Evolutionary conservation across 495 filamentous ascomycete species (phyloP), one percentile per base, ranked within the genome.

Genomic region (Penicillium roqueforti): DNA sequence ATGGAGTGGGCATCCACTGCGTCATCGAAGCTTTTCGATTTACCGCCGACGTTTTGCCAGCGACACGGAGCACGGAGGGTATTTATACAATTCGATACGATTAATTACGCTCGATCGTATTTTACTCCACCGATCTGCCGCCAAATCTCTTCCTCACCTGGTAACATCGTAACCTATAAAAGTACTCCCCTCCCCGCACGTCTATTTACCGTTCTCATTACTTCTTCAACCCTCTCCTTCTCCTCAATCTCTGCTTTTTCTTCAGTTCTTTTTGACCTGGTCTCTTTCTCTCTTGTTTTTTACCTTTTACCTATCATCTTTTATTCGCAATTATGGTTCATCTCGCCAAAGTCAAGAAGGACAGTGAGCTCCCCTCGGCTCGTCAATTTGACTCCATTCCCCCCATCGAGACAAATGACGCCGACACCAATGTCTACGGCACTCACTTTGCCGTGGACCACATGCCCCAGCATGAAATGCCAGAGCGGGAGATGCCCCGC

Each of bases 401-500:
- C 3, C 28, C 50, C 2, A 14, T 31, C 3, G 75, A 77, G 45
- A 77, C 79, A 47, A 76, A 81, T 59, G 76, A 77, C 57, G 85
- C 83, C 75, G 86, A 81, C 29, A 82, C 83, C 29, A 88, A 84
- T 59, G 89, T 96, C 57, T 96, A 96, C 63, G 91, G 91, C 62
- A 88, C 85, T 43, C 80, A 76, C 28, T 96, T 88, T 67, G 91
- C 91, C 11, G 83, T 84, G 28, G 69, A 84, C 58, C 87, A 91
- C 68, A 79, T 96, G 46, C 88, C 89, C 34, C 82, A 80, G 61
- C 79, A 86, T 65, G 86, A 89, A 68, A 95, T 96, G 87, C 91
- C 91, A n/a, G 91, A 95, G 62, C 59, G 69, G 6, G 88, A 92
- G 70, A 92, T 92, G 89, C 89, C 89, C 39, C 86, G 83, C 54